phyloP scores from a whole-genome alignment of 2,329 filamentous ascomycete genomes.

The Cercospora brassicicola region DNA sequence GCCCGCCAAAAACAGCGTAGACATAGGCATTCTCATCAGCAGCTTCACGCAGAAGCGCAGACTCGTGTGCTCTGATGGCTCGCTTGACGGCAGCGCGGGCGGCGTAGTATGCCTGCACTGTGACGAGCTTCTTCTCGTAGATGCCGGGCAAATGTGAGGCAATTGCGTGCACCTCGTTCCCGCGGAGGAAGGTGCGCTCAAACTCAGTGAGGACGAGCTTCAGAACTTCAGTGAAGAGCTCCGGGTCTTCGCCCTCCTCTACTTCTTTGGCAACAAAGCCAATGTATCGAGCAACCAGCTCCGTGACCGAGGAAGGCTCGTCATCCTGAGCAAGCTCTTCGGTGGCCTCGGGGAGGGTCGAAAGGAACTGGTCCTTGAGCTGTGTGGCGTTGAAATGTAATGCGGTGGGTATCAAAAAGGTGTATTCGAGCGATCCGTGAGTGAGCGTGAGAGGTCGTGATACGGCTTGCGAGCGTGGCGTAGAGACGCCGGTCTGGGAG shows the following conservation, averaged over 20 bases:
- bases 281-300: constrained; percentile 91
- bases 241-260: constrained; percentile 88
- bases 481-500: constrained; percentile 88
- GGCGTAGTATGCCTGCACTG: constrained; percentile 87
- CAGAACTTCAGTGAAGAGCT: constrained; percentile 87
- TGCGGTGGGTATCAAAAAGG: constrained; percentile 90
- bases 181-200: constrained; percentile 87
- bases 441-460: constrained; percentile 85
- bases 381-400: constrained; percentile 95
- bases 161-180: constrained; percentile 93
- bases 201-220: constrained; percentile 94
- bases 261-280: constrained; percentile 86
- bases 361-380: constrained; percentile 85
- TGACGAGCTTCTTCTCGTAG: constrained; percentile 84
- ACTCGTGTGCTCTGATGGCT: constrained; percentile 87
- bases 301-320: constrained; percentile 92
- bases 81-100: constrained; percentile 81
- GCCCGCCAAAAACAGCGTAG: constrained; percentile 93
- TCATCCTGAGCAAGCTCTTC: constrained; percentile 98
- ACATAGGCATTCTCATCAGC: constrained; percentile 79
- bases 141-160: constrained; percentile 86
- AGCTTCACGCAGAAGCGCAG: constrained; percentile 84
- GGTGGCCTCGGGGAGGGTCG: constrained; percentile 83
- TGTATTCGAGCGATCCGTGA: constrained; percentile 94
- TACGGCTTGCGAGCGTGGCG: constrained; percentile 87